Conservation (phyloP, 495 filamentous ascomycete species). For the Penicillium tannophilum region DNA sequence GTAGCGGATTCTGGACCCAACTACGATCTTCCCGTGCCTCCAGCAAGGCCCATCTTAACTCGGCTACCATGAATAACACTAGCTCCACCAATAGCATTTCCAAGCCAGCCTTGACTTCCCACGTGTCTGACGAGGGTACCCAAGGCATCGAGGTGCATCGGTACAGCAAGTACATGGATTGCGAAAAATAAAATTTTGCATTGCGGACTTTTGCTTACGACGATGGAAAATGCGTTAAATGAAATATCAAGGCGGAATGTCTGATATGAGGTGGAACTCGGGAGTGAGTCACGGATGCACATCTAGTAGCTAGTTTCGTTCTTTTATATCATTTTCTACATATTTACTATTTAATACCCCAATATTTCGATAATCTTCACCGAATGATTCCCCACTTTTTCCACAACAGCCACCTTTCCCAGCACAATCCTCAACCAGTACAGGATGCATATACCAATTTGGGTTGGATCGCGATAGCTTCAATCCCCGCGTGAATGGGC, state of each 20-base stretch:
- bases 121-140: conserved; percentile 11
- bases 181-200: not conserved
- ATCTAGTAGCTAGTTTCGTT: not conserved
- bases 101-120: conserved; percentile 13
- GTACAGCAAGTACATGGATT: conserved; percentile 15
- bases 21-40: conserved; percentile 22
- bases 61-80: not conserved
- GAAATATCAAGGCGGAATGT: not conserved
- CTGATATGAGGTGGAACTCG: not conserved
- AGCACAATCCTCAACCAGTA: no score
- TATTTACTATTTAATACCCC: not conserved
- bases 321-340: not conserved
- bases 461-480: no score
- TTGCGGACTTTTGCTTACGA: not conserved
- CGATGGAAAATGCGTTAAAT: not conserved
- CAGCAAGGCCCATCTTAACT: conserved; percentile 14
- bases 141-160: conserved; percentile 18
- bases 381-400: no score
- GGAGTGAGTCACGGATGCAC: not conserved
- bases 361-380: not conserved
- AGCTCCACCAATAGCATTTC: conserved; percentile 9
- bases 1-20: conserved; percentile 28
- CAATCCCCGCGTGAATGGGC: no score
- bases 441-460: no score
- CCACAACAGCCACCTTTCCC: no score